Evolutionary conservation across 2,329 filamentous ascomycete genomes (phyloP).

Genomic region (Neonectria hederae): DNA sequence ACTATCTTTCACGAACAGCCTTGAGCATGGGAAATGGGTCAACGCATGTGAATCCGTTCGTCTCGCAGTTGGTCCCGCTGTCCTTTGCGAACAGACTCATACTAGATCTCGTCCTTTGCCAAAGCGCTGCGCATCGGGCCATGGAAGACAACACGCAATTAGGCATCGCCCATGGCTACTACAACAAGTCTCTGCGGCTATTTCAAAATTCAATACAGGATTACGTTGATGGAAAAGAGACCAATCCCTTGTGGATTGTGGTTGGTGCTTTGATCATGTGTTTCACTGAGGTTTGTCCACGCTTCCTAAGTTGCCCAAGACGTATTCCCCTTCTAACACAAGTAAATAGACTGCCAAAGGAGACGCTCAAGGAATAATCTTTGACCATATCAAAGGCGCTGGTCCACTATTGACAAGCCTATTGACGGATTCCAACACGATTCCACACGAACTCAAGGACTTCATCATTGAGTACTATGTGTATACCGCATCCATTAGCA

Average conservation of each 20-base stretch:
- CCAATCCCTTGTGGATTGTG: constrained; percentile 43
- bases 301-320: too few relatives aligned
- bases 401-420: constrained; percentile 46
- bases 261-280: constrained; percentile 52
- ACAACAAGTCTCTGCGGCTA: constrained; percentile 33
- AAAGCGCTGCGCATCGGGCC: constrained; percentile 40
- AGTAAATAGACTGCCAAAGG: constrained; percentile 38
- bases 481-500: constrained; percentile 51
- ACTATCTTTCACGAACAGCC: constrained; percentile 50
- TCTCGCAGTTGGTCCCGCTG: constrained; percentile 50
- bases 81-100: constrained; percentile 50
- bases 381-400: constrained; percentile 51
- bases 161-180: constrained; percentile 32
- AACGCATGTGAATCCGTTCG: constrained; percentile 49
- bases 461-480: constrained; percentile 54
- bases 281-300: constrained; percentile 49
- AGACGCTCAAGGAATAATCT: constrained; percentile 51
- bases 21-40: constrained; percentile 53
- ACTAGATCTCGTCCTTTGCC: constrained; percentile 50
- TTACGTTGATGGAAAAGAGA: constrained; percentile 29
- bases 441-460: constrained; percentile 46
- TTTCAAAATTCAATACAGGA: constrained; percentile 36
- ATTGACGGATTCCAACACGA: constrained; percentile 39
- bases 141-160: constrained; percentile 15
- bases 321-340: too few relatives aligned